Conservation (phyloP, 352 stramenopile genomes). For the Phytopythium oedochilum region DNA sequence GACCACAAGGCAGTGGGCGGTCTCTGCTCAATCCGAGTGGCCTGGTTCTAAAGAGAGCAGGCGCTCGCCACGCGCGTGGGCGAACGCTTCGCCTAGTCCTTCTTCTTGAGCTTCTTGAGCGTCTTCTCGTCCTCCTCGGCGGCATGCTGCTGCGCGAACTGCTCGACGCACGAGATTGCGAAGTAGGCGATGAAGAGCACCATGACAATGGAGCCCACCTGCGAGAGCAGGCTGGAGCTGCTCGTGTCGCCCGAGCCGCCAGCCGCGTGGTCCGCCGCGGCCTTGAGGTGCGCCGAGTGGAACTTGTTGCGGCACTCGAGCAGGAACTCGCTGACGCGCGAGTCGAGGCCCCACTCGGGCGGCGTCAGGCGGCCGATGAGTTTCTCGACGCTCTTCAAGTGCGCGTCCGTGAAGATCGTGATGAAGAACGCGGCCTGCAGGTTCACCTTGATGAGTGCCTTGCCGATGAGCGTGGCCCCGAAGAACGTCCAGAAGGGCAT, state of each 20-base stretch:
- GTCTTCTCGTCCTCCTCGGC: constrained; percentile 86
- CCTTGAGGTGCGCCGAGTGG: constrained; percentile 66
- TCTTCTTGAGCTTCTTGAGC: constrained; percentile 66
- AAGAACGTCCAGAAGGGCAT: constrained; percentile 97
- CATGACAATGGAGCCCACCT: constrained; percentile 79
- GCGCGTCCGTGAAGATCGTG: constrained; percentile 86
- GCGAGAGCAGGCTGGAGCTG: constrained; percentile 69
- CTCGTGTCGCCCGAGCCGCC: constrained; percentile 24
- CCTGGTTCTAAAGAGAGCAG: neutral
- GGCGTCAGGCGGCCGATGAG: constrained; percentile 79
- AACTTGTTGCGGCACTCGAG: constrained; percentile 86
- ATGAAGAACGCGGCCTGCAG: constrained; percentile 90
- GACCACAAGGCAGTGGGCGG: neutral
- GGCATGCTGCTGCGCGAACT: constrained; percentile 88
- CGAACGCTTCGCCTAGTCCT: neutral
- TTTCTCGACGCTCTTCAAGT: constrained; percentile 82
- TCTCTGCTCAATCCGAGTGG: neutral
- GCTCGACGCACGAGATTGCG: constrained; percentile 86
- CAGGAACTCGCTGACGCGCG: constrained; percentile 81
- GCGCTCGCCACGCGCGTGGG: neutral
- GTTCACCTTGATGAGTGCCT: constrained; percentile 91
- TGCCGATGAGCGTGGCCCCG: constrained; percentile 91
- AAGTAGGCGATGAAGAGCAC: constrained; percentile 88
- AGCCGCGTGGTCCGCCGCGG: constrained; percentile 41
- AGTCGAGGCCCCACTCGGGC: constrained; percentile 65